These are phyloP conservation scores for Fraxinus albicans DNA, from an alignment of 305 asterid species.

Conservation along the genomic window DNA sequence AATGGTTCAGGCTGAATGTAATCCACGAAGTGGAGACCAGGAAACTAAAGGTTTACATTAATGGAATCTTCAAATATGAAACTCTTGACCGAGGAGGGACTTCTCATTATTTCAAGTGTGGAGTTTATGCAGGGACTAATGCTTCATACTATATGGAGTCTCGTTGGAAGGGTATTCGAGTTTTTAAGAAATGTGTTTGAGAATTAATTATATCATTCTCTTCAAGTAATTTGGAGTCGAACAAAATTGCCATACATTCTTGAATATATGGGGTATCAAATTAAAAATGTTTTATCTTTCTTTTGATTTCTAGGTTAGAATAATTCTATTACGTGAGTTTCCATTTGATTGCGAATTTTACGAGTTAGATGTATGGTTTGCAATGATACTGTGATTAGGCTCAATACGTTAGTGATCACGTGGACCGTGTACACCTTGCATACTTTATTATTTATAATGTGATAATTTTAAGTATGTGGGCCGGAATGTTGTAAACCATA, in stretches of 20 bases:
- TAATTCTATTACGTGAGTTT: too few relatives aligned
- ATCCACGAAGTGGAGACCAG: constrained; percentile 28
- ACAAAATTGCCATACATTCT: neutral
- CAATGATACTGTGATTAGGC: too few relatives aligned
- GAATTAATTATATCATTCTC: neutral
- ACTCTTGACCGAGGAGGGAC: constrained; percentile 22
- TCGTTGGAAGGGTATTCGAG: constrained; percentile 26
- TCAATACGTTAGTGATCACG: too few relatives aligned
- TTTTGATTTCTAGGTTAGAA: neutral
- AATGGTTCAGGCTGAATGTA: constrained; percentile 38
- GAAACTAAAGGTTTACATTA: constrained; percentile 17
- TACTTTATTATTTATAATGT: too few relatives aligned
- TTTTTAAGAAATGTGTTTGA: constrained; percentile 14
- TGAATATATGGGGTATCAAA: neutral
- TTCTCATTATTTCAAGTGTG: constrained; percentile 39
- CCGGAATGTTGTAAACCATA: too few relatives aligned
- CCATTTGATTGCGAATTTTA: too few relatives aligned
- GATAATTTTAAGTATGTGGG: too few relatives aligned
- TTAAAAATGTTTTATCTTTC: neutral
- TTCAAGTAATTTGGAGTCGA: neutral
- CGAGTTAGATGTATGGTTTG: too few relatives aligned
- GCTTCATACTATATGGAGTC: constrained; percentile 36
- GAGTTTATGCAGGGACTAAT: constrained; percentile 27
- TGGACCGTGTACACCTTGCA: too few relatives aligned
- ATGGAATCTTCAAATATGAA: constrained; percentile 21